Percentiles rank a stretch among this genome's conserved stretches.
These are phyloP conservation scores for Monilinia polystroma DNA, from an alignment of 2,329 filamentous ascomycete species.

Conservation along the genomic window DNA sequence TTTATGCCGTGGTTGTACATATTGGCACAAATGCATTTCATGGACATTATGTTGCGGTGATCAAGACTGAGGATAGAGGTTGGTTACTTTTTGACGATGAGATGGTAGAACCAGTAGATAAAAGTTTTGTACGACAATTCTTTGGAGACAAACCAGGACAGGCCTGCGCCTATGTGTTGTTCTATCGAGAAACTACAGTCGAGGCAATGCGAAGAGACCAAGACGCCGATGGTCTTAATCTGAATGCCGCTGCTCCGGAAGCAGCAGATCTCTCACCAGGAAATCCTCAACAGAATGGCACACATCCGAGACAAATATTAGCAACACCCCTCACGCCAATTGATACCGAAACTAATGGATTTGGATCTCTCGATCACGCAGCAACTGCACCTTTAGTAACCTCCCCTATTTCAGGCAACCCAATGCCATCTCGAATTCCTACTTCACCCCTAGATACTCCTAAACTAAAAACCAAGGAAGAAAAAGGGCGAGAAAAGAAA, in stretches of 20 bases:
- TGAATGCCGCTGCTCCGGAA: slow-evolving; percentile 59
- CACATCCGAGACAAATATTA: slow-evolving; percentile 45
- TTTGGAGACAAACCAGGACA: slow-evolving; percentile 90
- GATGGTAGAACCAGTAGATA: slow-evolving; percentile 97
- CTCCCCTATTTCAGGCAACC: slow-evolving; percentile 30
- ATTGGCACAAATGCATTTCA: slow-evolving; percentile 97
- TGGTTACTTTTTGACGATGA: slow-evolving; percentile 98
- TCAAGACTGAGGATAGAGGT: slow-evolving; percentile 93
- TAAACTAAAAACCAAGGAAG: slow-evolving; percentile 53
- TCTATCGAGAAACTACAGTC: slow-evolving; percentile 88
- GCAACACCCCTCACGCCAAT: slow-evolving; percentile 50
- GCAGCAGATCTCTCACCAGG: slow-evolving; percentile 56
- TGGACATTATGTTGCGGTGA: slow-evolving; percentile 95
- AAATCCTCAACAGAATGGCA: slow-evolving; percentile 47
- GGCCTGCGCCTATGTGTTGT: slow-evolving; percentile 93
- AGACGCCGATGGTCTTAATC: slow-evolving; percentile 67
- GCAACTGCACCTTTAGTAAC: slow-evolving; percentile 57
- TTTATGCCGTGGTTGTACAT: slow-evolving; percentile 96
- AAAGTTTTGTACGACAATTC: slow-evolving; percentile 93
- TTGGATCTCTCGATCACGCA: slow-evolving; percentile 63
- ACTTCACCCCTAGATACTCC: slow-evolving; percentile 36
- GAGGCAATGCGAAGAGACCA: slow-evolving; percentile 73
- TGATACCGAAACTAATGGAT: slow-evolving; percentile 50
- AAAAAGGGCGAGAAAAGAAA: slow-evolving; percentile 67
- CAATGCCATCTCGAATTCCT: slow-evolving; percentile 40